Evolutionary conservation across 148 eudicot genomes (phyloP).

Genomic region (Spergularia bocconei): DNA sequence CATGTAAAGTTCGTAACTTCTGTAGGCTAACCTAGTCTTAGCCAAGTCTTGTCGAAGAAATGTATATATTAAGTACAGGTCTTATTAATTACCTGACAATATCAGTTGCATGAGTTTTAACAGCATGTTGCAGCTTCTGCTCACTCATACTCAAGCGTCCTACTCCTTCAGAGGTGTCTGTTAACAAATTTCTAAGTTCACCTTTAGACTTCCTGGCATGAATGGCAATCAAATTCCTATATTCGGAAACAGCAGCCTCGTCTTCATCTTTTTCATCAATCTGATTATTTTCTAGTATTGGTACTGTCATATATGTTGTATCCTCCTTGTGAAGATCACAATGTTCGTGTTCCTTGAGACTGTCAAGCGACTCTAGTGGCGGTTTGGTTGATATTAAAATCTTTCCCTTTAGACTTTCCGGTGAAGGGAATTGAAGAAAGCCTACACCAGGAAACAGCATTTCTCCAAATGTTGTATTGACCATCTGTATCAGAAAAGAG

Average conservation of each 20-base stretch:
- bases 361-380: constrained; percentile 39
- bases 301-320: not conserved
- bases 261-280: constrained; percentile 26
- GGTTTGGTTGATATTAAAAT: constrained; percentile 65
- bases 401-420: constrained; percentile 40
- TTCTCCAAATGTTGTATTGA: constrained; percentile 38
- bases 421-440: constrained; percentile 44
- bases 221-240: constrained; percentile 50
- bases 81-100: constrained; percentile 41
- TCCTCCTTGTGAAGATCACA: not conserved
- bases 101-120: constrained; percentile 28
- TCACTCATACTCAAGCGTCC: constrained; percentile 62
- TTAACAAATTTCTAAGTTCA: constrained; percentile 24
- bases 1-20: no score
- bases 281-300: constrained; percentile 19
- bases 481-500: constrained; percentile 42
- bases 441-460: constrained; percentile 33
- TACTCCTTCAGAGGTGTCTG: constrained; percentile 29
- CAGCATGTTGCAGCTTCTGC: constrained; percentile 37
- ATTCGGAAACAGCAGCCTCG: constrained; percentile 26
- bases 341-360: constrained; percentile 13
- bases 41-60: not conserved
- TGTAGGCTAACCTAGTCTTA: not conserved
- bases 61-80: not conserved
- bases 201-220: constrained; percentile 48